Base-by-base conservation (phyloP, 1,139 yeast genomes). In the Suhomyces ambrosiae region DNA sequence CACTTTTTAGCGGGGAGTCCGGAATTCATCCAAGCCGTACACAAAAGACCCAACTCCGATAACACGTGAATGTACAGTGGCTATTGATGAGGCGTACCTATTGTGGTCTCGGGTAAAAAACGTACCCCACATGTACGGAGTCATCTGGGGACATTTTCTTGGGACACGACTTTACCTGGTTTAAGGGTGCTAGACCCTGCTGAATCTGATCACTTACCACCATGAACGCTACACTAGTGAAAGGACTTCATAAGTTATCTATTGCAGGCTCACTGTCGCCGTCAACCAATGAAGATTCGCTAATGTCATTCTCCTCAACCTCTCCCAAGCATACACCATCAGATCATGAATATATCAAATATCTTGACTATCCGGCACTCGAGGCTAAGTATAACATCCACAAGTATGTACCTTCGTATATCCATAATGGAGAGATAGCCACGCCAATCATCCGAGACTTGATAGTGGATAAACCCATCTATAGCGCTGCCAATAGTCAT, bases 381-480 rank as follows among this genome's bases (percentile, higher is more conserved):
- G 76, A 71, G 44, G 37, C 45, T 9, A 54, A 58, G 35, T 70
- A 53, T 44, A 52, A 65, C 19, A 61, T 71, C 35, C 61, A 57
- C 46, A 71, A 69, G 45, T 71, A 71, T 48, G 62, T 63, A 33
- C 77, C 76, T 3, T 50, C 54, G 36, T 67, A 53, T 47, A 61
- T 71, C 41, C 76, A 70, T 43, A 71, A 71, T 49, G 61, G 60
- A 19, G 67, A 54, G 21, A 54, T 61, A 4, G 51, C 63, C 14
- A 71, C 76, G 2, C 76, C 76, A 3, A 54, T 54, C 29, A 55
- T 71, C 32, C 58, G 56, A 39, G 61, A 56, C 32, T 50, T 68
- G 53, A 58, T 71, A 11, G 46, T 50, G 17, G 66, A 67, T 40
- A 68, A 68, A 43, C 77, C 76, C 3, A 70, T 71, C 16, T 71